A percentile compares a stretch with the other conserved stretches of the same genome.
Evolutionary conservation across 306 rosid genomes (phyloP).

Genomic region (Crotalaria pallida): DNA sequence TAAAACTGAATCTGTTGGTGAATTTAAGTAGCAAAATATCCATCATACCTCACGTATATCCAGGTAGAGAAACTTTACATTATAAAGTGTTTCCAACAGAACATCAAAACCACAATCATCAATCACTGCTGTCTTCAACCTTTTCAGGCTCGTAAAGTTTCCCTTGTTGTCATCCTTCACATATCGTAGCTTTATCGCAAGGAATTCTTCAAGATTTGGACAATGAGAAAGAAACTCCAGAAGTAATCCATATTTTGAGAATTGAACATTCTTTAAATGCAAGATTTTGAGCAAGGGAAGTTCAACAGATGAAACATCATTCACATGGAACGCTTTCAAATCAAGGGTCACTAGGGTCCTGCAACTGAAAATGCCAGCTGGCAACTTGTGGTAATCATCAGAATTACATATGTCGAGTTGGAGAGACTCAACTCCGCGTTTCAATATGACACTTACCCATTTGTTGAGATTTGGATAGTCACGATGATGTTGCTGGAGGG

Average conservation of each 20-base stretch:
- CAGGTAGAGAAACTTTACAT: too few species aligned
- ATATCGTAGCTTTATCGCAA: too few species aligned
- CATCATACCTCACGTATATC: too few species aligned
- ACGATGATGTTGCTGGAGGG: too few species aligned
- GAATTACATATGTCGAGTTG: background rate
- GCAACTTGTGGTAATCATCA: too few species aligned
- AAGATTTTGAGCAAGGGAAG: background rate
- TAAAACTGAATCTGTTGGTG: too few species aligned
- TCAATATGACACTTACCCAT: background rate
- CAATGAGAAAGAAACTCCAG: background rate
- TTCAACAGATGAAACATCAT: background rate
- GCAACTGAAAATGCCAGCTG: background rate
- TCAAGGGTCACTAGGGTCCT: background rate
- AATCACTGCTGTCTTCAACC: background rate
- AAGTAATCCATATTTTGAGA: fast-evolving
- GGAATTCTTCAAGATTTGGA: background rate
- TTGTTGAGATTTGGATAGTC: too few species aligned
- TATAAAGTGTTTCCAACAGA: too few species aligned
- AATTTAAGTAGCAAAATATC: too few species aligned
- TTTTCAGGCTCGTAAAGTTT: background rate
- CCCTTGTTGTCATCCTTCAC: too few species aligned
- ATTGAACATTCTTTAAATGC: background rate
- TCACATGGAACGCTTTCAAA: background rate
- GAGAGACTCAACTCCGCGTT: background rate
- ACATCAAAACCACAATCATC: too few species aligned